Evolutionary conservation across 352 stramenopile species (phyloP).

Genomic region (Globisporangium spiculum): DNA sequence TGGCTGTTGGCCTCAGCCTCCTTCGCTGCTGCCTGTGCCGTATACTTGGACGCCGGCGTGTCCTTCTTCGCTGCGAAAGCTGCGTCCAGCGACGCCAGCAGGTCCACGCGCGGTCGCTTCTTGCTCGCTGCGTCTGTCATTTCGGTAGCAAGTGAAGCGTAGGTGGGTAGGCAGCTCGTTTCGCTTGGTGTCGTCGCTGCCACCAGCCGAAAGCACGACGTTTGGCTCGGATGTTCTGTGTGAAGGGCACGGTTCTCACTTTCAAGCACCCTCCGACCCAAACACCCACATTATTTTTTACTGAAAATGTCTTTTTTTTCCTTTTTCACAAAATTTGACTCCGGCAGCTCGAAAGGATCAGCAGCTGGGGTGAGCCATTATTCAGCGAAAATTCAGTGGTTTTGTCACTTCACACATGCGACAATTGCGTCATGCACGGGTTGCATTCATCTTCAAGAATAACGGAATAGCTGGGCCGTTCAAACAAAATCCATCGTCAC

Average conservation of each 20-base stretch:
- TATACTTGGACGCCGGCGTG: constrained; percentile 60
- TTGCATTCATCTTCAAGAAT: neutral
- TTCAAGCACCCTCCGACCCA: neutral
- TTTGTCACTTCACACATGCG: neutral
- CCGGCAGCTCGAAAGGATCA: too few species aligned
- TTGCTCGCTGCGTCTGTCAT: constrained; percentile 32
- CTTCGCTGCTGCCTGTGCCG: constrained; percentile 44
- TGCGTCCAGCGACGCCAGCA: constrained; percentile 75
- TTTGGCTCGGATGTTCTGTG: neutral
- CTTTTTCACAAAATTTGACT: too few species aligned
- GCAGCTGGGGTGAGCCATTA: neutral
- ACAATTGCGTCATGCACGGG: neutral
- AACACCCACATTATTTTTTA: too few species aligned
- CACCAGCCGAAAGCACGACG: neutral
- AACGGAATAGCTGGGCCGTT: neutral
- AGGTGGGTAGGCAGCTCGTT: neutral
- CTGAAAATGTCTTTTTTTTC: too few species aligned
- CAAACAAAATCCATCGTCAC: neutral
- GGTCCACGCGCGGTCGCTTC: constrained; percentile 67
- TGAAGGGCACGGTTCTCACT: neutral
- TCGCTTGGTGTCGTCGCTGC: neutral
- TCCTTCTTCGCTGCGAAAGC: constrained; percentile 48
- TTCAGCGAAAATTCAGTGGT: neutral
- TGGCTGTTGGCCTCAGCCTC: constrained; percentile 34
- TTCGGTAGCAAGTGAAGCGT: neutral